Evolutionary conservation across 2,329 filamentous ascomycete species (phyloP), one percentile per base, ranked within the genome.

Genomic region (Macroventuria anomochaeta): DNA sequence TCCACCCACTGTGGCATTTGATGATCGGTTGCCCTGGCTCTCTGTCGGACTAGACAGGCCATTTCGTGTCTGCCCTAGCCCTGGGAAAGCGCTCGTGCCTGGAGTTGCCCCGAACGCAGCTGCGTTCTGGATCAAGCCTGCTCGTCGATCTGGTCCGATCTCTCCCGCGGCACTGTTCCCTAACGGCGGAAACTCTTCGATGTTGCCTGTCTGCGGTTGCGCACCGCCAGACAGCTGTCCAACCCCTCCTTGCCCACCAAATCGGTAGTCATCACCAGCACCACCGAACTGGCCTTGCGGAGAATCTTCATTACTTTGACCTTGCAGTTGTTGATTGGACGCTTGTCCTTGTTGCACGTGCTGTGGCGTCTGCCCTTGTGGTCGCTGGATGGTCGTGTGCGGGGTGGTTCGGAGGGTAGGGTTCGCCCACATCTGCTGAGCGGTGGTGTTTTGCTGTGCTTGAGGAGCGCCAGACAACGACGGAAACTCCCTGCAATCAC

Each of bases 151-250:
- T 50, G 80, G 79, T 18, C 75, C 77, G 50, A 80, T 71, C n/a
- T 84, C 82, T 39, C 79, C 76, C 17, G 75, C 71, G 48, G 80
- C 80, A 40, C 81, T 80, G 40, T 82, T 80, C 46, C 82, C 80
- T 41, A 86, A 71, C n/a, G 84, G 83, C 53, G 83, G 83, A 53
- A 86, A 86, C 47, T 86, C 84, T 13, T 86, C 83, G 40, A 84
- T 83, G 61, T 80, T 83, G 58, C 80, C 80, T 21, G 82, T 78
- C 59, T 83, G 81, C 34, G 81, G 81, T 57, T 84, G 82, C 32
- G 72, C 73, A 33, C 76, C 74, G 18, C 76, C 76, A 44, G 79
- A 77, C 42, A 83, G 69, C 64, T 82, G 81, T 43, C 80, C 79
- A 47, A 80, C 80, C 31, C 82, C 80, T 40, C 76, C 77, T 66